Base-by-base conservation (phyloP, 2,329 filamentous ascomycete species). In the Colletotrichum musae region DNA sequence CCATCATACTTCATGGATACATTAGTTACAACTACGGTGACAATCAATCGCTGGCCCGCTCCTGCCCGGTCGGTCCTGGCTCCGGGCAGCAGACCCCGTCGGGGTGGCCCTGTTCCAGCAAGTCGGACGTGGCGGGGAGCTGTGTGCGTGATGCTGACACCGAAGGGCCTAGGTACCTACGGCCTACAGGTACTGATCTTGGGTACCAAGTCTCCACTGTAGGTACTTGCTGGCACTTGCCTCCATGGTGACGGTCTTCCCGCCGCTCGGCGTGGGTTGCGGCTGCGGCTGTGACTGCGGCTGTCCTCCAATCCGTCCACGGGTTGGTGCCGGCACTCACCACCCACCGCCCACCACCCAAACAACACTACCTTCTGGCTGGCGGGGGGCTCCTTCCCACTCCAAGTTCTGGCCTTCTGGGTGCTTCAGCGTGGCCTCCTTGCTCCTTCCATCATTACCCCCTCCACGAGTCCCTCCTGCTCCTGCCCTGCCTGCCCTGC, bases 31-130 rank as follows among this genome's bases (percentile, higher is more conserved):
- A 24, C 32, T 9, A 36, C 32, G 10, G 32, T 36, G 32, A 36
- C 32, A 2, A 7, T 57, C 52, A 64, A 57, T 52, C 59, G 64
- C 60, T 64, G 65, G 53, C 39, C 53, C 41, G 24, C 36, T 58
- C 36, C 45, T 68, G 7, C 48, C 54, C 47, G 54, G 61, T 50
- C 61, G 48, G 65, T 65, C 65, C 48, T 65, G 61, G 41, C 54
- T 54, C 61, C 61, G 61, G 66, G 26, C 50, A 32, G 50, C 50
- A 50, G 59, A 24, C 61, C 51, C 65, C 7, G 43, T 58, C 41
- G 15, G 39, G 39, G 5, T 54, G 53, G 48, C 48, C 65, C 65
- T 53, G n/a, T 48, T 60, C 50, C 66, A 59, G 61, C 50, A 26
- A 26, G 54, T 45, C 50, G 61, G 62, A n/a, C 56, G 41, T 52